Conservation (phyloP, 345 rosid genomes). For the Brassica juncea region DNA sequence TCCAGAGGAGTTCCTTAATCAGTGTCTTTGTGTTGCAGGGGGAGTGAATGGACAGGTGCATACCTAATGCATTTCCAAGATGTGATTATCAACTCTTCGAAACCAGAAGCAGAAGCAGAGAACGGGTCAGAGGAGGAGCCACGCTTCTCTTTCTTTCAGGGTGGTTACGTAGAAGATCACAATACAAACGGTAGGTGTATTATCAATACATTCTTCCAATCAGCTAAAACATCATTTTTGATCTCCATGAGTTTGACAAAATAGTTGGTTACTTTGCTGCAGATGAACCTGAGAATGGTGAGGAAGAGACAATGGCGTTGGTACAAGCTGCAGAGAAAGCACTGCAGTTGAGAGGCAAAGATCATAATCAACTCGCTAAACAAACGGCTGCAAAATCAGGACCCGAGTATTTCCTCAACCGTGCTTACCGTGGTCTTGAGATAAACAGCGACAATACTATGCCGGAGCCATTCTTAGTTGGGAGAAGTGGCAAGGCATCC, state of each 20-base stretch:
- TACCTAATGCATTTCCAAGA: conserved; percentile 79
- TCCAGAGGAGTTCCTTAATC: background rate
- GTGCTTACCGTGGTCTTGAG: conserved; percentile 82
- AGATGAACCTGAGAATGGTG: conserved; percentile 35
- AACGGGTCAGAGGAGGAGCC: conserved; percentile 66
- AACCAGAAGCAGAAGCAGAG: conserved; percentile 34
- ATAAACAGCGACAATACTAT: conserved; percentile 44
- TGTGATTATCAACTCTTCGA: conserved; percentile 55
- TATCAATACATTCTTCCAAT: background rate
- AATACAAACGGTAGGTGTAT: conserved; percentile 21
- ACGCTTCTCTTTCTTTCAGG: conserved; percentile 78
- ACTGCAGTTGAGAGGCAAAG: conserved; percentile 57
- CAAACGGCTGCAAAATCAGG: conserved; percentile 75
- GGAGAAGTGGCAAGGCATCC: conserved; percentile 80
- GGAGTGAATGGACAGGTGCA: conserved; percentile 88
- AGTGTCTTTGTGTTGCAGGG: conserved; percentile 46
- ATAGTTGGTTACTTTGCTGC: conserved; percentile 17
- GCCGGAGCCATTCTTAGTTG: conserved; percentile 59
- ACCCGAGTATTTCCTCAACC: conserved; percentile 63
- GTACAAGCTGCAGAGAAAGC: conserved; percentile 64
- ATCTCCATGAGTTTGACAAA: conserved; percentile 10
- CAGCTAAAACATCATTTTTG: background rate
- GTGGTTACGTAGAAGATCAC: conserved; percentile 68
- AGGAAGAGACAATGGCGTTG: conserved; percentile 59
- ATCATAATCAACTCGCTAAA: conserved; percentile 46